These are phyloP conservation scores for Phanerodontia chrysosporium DNA, from an alignment of 768 basidiomycete genomes.

Conservation along the genomic window DNA sequence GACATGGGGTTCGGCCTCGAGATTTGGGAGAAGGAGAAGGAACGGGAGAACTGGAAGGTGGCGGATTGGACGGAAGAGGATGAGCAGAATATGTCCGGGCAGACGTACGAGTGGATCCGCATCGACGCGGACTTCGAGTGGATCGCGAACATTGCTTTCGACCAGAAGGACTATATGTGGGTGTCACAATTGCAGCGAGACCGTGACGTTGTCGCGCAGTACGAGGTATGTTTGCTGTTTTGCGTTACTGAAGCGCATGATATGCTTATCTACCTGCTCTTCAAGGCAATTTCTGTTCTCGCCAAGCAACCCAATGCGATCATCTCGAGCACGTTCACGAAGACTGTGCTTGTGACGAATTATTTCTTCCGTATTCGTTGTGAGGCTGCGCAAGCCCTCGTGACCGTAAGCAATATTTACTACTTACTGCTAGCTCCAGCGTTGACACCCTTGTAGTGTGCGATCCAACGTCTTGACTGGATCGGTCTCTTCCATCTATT, in stretches of 20 bases:
- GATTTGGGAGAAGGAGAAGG: slow-evolving; percentile 94
- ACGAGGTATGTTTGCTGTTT: slow-evolving; percentile 64
- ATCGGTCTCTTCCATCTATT: slow-evolving; percentile 93
- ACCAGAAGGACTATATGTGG: slow-evolving; percentile 99
- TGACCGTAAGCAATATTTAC: slow-evolving; percentile 56
- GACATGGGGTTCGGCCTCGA: slow-evolving; percentile 93
- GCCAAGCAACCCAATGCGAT: slow-evolving; percentile 77
- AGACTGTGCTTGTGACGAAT: slow-evolving; percentile 90
- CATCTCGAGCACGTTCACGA: slow-evolving; percentile 87
- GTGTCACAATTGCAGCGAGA: slow-evolving; percentile 93
- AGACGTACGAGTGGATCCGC: slow-evolving; percentile 98
- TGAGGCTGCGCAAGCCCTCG: slow-evolving; percentile 85
- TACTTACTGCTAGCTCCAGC: neutral
- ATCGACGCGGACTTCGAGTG: slow-evolving; percentile 99
- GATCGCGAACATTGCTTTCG: slow-evolving; percentile 89
- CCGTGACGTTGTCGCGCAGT: slow-evolving; percentile 93
- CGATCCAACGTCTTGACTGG: slow-evolving; percentile 76
- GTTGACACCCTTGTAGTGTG: slow-evolving; percentile 53
- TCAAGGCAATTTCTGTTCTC: slow-evolving; percentile 86
- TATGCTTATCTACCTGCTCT: slow-evolving; percentile 5
- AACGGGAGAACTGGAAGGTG: slow-evolving; percentile 93
- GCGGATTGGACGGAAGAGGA: slow-evolving; percentile 98
- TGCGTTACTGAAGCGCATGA: neutral
- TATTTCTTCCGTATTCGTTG: slow-evolving; percentile 96
- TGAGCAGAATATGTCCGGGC: slow-evolving; percentile 87